Percentiles rank a stretch among this genome's conserved stretches.
Evolutionary conservation across 2,329 filamentous ascomycete species (phyloP).

Genomic region (Venturia oleaginea): DNA sequence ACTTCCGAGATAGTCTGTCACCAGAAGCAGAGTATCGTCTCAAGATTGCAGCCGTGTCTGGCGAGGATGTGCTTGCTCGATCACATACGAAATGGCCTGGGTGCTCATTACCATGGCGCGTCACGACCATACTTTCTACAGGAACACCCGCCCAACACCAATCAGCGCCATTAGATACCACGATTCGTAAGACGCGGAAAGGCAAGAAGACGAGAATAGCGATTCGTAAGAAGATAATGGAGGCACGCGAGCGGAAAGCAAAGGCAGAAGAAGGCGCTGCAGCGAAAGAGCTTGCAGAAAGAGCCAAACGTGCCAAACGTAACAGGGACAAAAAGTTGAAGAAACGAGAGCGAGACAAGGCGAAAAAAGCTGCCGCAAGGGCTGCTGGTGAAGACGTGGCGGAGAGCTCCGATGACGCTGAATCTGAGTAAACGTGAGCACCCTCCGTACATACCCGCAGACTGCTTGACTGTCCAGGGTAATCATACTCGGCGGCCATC

Average conservation of each 20-base stretch:
- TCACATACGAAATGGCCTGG: not conserved
- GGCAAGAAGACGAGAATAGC: conserved; percentile 4
- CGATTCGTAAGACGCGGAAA: not conserved
- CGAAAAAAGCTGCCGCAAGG: not conserved
- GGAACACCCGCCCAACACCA: not conserved
- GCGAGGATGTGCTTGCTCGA: conserved; percentile 5
- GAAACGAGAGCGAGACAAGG: conserved; percentile 2
- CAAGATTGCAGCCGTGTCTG: not conserved
- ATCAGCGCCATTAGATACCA: too few relatives aligned
- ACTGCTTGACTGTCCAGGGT: not conserved
- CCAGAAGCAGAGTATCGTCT: not conserved
- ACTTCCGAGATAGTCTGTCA: conserved; percentile 3
- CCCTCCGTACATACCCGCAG: not conserved
- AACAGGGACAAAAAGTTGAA: conserved; percentile 8
- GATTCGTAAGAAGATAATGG: not conserved
- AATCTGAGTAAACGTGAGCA: not conserved
- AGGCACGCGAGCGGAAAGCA: not conserved
- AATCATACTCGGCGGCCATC: not conserved
- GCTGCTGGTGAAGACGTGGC: not conserved
- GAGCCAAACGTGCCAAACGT: not conserved
- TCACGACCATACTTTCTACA: not conserved
- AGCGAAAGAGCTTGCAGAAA: not conserved
- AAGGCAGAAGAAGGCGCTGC: not conserved
- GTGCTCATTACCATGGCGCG: conserved; percentile 4
- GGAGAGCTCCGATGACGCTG: not conserved